A percentile compares a stretch with the other conserved stretches of the same genome.
phyloP scores from a whole-genome alignment of 345 rosid species.

The Hibiscus syriacus region DNA sequence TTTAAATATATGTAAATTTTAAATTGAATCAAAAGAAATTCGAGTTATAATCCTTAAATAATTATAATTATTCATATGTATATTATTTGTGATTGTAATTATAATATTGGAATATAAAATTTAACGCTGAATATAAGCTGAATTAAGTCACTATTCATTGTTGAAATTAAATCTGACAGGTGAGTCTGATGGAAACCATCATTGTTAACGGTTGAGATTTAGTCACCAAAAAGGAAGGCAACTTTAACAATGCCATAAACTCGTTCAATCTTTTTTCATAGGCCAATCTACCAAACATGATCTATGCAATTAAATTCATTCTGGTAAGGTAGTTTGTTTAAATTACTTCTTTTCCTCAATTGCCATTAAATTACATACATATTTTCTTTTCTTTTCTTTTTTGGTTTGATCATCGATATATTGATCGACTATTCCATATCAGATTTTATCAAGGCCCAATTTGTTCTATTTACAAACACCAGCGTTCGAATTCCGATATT shows the following conservation, averaged over 20 bases:
- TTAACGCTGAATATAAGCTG: no score
- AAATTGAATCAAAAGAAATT: no score
- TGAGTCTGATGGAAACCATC: constrained; percentile 39
- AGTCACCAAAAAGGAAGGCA: not conserved
- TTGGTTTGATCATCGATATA: not conserved
- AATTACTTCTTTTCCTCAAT: not conserved
- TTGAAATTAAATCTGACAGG: not conserved
- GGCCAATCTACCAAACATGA: not conserved
- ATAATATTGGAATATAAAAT: no score
- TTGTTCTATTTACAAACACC: no score
- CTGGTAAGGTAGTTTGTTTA: not conserved
- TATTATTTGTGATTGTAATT: no score
- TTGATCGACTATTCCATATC: no score
- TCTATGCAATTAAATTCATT: not conserved
- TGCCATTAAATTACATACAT: not conserved
- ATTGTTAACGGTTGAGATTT: constrained; percentile 20
- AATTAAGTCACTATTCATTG: no score
- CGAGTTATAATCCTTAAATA: no score
- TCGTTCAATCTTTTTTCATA: not conserved
- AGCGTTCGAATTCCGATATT: no score
- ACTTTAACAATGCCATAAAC: not conserved
- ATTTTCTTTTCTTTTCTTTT: not conserved
- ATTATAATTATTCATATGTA: no score
- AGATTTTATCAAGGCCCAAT: no score
- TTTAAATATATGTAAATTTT: no score